Evolutionary conservation across 148 eudicot species (phyloP).

Genomic region (Beta vulgaris): DNA sequence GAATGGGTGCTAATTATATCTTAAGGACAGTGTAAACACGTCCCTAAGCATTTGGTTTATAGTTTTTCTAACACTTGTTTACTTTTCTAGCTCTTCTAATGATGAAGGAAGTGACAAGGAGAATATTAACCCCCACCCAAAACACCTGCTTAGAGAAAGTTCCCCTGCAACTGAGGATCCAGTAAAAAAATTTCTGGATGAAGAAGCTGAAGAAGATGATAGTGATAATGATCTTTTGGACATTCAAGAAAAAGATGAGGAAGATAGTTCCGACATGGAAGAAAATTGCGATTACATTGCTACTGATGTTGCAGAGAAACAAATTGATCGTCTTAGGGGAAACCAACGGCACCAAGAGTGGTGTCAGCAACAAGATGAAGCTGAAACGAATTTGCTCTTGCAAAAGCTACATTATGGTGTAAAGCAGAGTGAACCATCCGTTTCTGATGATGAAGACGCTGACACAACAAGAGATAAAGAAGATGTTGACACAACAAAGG

Average conservation of each 20-base stretch:
- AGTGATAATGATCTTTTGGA: slow-evolving; percentile 68
- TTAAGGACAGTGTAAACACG: no score
- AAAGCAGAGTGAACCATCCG: slow-evolving; percentile 38
- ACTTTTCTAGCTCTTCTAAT: slow-evolving; percentile 53
- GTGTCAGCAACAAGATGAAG: slow-evolving; percentile 92
- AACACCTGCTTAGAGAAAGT: slow-evolving; percentile 23
- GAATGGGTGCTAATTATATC: no score
- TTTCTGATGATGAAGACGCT: slow-evolving; percentile 37
- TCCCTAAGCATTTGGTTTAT: no score
- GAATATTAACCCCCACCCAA: slow-evolving; percentile 44
- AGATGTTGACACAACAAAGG: slow-evolving; percentile 35
- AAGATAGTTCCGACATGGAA: slow-evolving; percentile 52
- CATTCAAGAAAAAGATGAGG: slow-evolving; percentile 65
- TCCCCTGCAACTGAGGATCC: slow-evolving; percentile 67
- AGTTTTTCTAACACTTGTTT: no score
- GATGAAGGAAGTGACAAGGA: slow-evolving; percentile 86
- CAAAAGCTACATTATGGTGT: slow-evolving; percentile 58
- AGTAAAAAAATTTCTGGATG: slow-evolving; percentile 79
- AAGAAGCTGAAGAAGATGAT: slow-evolving; percentile 90
- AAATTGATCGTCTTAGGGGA: slow-evolving; percentile 60
- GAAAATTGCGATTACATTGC: slow-evolving; percentile 73
- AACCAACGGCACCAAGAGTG: slow-evolving; percentile 85
- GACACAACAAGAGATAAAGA: slow-evolving; percentile 26
- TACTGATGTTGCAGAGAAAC: slow-evolving; percentile 61
- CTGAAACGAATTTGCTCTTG: slow-evolving; percentile 76